Evolutionary conservation across 768 basidiomycete species (phyloP).

Genomic region (Lentinula raphanica): DNA sequence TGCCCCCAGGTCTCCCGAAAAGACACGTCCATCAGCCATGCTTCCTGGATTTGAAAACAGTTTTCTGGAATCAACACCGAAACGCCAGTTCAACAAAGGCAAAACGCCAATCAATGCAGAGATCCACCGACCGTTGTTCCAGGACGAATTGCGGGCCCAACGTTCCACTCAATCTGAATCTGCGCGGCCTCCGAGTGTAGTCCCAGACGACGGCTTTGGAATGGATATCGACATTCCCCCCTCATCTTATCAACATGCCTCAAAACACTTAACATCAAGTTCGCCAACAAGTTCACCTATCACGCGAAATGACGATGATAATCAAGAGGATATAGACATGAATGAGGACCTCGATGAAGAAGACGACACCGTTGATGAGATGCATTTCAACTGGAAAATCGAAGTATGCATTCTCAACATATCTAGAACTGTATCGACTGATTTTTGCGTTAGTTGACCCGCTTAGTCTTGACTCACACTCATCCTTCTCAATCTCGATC

Average conservation of each 20-base stretch:
- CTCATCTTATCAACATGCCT: background rate
- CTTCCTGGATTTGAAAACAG: constrained; percentile 55
- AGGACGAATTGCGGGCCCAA: background rate
- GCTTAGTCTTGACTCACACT: constrained; percentile 56
- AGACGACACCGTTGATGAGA: constrained; percentile 27
- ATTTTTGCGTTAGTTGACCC: constrained; percentile 41
- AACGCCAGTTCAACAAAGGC: constrained; percentile 18
- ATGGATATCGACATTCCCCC: background rate
- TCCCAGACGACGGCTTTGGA: background rate
- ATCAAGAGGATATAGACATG: constrained; percentile 29
- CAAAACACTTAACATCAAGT: background rate
- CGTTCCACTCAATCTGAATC: background rate
- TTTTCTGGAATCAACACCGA: constrained; percentile 37
- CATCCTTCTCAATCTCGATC: constrained; percentile 29
- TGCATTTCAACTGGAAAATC: constrained; percentile 45
- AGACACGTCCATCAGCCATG: constrained; percentile 24
- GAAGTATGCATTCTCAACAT: constrained; percentile 35
- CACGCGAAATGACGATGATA: constrained; percentile 18
- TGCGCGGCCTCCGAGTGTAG: constrained; percentile 1
- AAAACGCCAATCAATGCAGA: background rate
- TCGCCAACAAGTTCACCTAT: background rate
- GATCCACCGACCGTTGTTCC: constrained; percentile 5
- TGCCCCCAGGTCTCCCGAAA: constrained; percentile 25
- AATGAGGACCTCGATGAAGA: constrained; percentile 28
- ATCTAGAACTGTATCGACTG: background rate